phyloP scores from a whole-genome alignment of 2,329 filamentous ascomycete species.

The Cordyceps farinosa region DNA sequence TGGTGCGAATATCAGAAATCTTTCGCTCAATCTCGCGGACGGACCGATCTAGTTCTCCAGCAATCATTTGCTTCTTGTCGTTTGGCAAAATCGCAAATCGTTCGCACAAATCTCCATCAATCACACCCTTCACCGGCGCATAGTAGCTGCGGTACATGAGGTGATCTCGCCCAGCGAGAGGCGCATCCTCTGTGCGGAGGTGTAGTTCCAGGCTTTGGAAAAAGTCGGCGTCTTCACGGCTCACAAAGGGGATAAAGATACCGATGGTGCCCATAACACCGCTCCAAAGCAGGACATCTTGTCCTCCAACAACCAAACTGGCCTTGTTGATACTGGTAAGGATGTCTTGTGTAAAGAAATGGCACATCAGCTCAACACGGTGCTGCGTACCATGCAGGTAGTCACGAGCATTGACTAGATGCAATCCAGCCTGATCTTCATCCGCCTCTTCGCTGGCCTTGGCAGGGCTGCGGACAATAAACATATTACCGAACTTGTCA shows the following conservation, averaged over 20 bases:
- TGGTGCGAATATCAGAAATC: constrained; percentile 60
- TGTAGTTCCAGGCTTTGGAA: constrained; percentile 93
- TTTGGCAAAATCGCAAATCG: constrained; percentile 77
- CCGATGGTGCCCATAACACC: constrained; percentile 93
- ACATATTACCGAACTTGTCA: constrained; percentile 97
- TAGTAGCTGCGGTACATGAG: constrained; percentile 96
- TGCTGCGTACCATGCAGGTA: constrained; percentile 90
- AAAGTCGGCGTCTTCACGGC: constrained; percentile 92
- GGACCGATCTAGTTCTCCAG: constrained; percentile 84
- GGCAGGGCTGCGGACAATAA: constrained; percentile 81
- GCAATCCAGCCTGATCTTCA: constrained; percentile 84
- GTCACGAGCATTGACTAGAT: constrained; percentile 83
- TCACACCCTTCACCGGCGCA: constrained; percentile 90
- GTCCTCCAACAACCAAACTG: constrained; percentile 82
- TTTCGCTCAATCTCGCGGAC: constrained; percentile 94
- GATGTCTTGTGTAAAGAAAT: constrained; percentile 89
- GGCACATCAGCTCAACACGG: constrained; percentile 77
- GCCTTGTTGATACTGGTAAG: constrained; percentile 88
- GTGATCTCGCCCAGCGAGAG: constrained; percentile 88
- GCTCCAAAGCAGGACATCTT: constrained; percentile 88
- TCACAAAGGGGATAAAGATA: constrained; percentile 86
- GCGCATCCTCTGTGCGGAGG: constrained; percentile 79
- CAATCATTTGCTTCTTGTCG: constrained; percentile 94
- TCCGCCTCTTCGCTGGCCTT: constrained; percentile 88
- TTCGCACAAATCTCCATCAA: constrained; percentile 96